Conservation (phyloP, 108 stramenopile genomes). For the Pseudonitzschia delicatissima region DNA sequence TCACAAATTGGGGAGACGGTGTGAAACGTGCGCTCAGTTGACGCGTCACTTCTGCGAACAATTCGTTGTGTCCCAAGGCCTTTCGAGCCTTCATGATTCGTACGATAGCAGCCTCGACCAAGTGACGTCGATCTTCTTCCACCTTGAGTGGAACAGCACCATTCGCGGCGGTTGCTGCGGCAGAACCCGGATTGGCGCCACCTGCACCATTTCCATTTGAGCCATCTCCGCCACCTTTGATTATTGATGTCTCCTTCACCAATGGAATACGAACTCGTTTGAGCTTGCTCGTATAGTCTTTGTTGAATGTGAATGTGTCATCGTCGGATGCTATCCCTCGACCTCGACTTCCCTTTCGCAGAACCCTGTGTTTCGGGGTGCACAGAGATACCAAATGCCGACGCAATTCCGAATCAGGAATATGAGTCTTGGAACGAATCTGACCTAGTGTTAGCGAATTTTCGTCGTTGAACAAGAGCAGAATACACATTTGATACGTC, state of each 20-base stretch:
- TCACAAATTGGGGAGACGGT: slow-evolving; percentile 89
- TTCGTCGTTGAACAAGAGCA: slow-evolving; percentile 90
- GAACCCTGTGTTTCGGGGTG: slow-evolving; percentile 92
- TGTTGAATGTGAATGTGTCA: slow-evolving; percentile 92
- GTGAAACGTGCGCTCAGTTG: slow-evolving; percentile 82
- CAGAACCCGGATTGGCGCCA: slow-evolving; percentile 18
- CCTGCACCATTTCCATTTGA: slow-evolving; percentile 20
- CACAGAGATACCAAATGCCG: slow-evolving; percentile 95
- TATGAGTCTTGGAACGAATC: slow-evolving; percentile 79
- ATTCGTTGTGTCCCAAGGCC: slow-evolving; percentile 87
- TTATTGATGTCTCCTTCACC: slow-evolving; percentile 74
- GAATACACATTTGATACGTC: slow-evolving; percentile 98
- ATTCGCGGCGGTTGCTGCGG: slow-evolving; percentile 38
- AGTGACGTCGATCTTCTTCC: slow-evolving; percentile 89
- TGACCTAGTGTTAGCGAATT: slow-evolving; percentile 76
- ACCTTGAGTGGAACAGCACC: slow-evolving; percentile 73
- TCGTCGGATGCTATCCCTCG: slow-evolving; percentile 85
- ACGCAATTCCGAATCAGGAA: slow-evolving; percentile 87
- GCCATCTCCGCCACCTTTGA: slow-evolving; percentile 12
- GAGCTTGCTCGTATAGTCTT: slow-evolving; percentile 83
- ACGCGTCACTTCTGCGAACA: slow-evolving; percentile 90
- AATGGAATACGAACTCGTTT: slow-evolving; percentile 90
- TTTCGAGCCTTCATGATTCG: slow-evolving; percentile 98
- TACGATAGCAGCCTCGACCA: slow-evolving; percentile 94
- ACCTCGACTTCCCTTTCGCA: slow-evolving; percentile 90